Base-by-base conservation (phyloP, 2,329 filamentous ascomycete genomes). In the Xenosphaeropsis pyriputrescens region DNA sequence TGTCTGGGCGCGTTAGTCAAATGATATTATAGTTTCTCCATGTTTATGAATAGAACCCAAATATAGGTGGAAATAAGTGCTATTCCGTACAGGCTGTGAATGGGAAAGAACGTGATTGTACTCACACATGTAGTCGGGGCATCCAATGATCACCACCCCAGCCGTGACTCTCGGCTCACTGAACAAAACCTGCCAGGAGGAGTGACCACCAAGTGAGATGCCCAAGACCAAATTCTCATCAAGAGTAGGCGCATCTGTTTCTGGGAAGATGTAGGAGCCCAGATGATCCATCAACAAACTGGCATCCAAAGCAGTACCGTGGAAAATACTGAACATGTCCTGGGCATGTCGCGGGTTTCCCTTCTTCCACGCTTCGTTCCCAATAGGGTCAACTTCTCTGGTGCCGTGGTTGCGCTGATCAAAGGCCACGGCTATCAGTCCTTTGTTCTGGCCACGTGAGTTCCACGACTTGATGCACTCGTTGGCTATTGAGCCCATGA, bases 321-420 rank as follows among this genome's bases (percentile, higher is more conserved):
- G 72, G 42, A 88, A 79, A 43, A 75, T 73, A 19, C 73, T 76
- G 54, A 91, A 86, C 86, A 98, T 94, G 57, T 98, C 91, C 53
- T 85, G 75, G 0, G 86, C 89, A 61, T 96, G 91, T 6, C 67
- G 72, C 35, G 85, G 86, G 31, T 74, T 62, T 19, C 85, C 86
- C 29, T 72, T 60, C 32, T 72, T 70, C 89, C 88, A 96, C 4
- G 79, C 68, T 47, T 79, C 66, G 55, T 95, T 96, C 18, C 80
- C 75, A 14, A 67, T 47, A 6, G 70, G 61, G 48, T 79, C 68
- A 2, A 89, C 72, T 41, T 76, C 58, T 39, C 91, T 66, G 2
- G 72, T 69, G 18, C 91, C 91, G 59, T 96, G 91, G 57, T 96
- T 96, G 34, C 89, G 73, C 63, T 94, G 86, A 60, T 96, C 91